phyloP scores from a whole-genome alignment of 805 yeast genomes.

The Ogataea angusta region DNA sequence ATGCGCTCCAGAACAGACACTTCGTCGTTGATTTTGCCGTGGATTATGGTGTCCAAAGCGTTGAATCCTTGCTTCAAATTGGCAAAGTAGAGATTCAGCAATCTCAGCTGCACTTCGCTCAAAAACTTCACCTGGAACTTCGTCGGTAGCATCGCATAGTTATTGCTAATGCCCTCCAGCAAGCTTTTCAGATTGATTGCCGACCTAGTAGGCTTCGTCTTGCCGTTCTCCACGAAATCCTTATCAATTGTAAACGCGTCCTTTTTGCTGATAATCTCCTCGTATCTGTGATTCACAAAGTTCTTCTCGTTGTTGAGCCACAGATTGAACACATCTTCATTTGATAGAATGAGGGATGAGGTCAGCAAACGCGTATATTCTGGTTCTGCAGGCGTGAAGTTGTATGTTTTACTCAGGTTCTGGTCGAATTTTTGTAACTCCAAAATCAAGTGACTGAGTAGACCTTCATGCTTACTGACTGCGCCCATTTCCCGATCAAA shows the following conservation, averaged over 20 bases:
- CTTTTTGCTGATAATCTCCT: constrained; percentile 45
- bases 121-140: constrained; percentile 55
- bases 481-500: constrained; percentile 30
- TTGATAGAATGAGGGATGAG: constrained; percentile 26
- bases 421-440: constrained; percentile 61
- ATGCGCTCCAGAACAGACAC: constrained; percentile 35
- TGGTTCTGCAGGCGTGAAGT: constrained; percentile 33
- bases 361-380: constrained; percentile 28
- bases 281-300: constrained; percentile 49
- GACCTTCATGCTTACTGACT: constrained; percentile 37
- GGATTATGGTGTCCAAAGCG: constrained; percentile 40
- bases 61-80: constrained; percentile 40
- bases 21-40: constrained; percentile 18
- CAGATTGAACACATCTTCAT: constrained; percentile 32
- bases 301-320: constrained; percentile 57
- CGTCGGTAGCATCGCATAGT: constrained; percentile 49
- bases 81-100: constrained; percentile 51
- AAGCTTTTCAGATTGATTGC: constrained; percentile 56
- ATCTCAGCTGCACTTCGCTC: constrained; percentile 52
- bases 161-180: constrained; percentile 53
- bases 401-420: constrained; percentile 40
- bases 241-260: constrained; percentile 57
- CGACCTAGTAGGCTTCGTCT: constrained; percentile 60
- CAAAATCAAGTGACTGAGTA: constrained; percentile 55
- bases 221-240: constrained; percentile 44